Evolutionary conservation across 257 asterid genomes (phyloP), one percentile per base, ranked within the genome.

Genomic region (Echites panduratus): DNA sequence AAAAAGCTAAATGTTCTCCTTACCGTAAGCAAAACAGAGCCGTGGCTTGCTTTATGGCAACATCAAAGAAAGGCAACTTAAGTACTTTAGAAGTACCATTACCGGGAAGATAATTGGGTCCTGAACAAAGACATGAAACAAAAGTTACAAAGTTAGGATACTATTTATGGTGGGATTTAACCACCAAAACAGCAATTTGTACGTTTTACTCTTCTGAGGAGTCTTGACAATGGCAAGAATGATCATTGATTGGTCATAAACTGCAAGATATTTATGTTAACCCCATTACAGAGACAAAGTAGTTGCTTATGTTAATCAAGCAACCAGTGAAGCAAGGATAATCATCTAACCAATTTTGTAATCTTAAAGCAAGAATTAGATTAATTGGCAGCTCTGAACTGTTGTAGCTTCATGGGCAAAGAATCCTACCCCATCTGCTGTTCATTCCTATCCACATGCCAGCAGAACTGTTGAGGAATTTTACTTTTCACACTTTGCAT

Each of bases 381-480:
- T 38, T 56, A 66, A 43, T 65, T 26, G 0, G 48, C 65, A 64
- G 70, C 76, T 41, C 56, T 41, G 57, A 66, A 20, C 73, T 63
- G 11, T 58, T 77, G 77, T 57, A 67, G 71, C 73, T 74, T 68
- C 74, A 66, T 73, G 71, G 73, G 74, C 73, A 70, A 68, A 78
- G 76, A 66, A 65, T 80, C 70, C 56, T 66, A 61, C 76, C 81
- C 79, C 78, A 65, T 76, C 73, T 73, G 75, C 78, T 71, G 32
- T 70, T 77, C 77, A 79, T 73, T 80, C 82, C 87, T 78, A 85
- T 87, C 88, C 90, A 86, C 85, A 75, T 82, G 87, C 84, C 88
- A 85, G 77, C 79, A 75, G 62, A 84, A 79, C 84, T 75, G 43
- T 81, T 13, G 76, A 70, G 82, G 85, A 80, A 85, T 86, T 80